Conservation (phyloP, 179 eudicot genomes). For the Vitellaria paradoxa region DNA sequence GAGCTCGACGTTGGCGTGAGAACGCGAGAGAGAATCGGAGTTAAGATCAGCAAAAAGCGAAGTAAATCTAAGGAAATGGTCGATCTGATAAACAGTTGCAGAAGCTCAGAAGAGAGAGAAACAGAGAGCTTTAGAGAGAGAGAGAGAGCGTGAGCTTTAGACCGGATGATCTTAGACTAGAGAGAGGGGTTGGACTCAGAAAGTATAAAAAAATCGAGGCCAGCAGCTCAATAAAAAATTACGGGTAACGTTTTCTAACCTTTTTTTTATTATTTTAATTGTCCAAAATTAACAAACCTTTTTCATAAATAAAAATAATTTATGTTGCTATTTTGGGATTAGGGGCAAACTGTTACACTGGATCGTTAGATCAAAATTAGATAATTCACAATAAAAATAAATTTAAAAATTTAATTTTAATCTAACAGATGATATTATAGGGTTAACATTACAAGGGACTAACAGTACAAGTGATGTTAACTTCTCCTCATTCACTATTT, state of each 20-base stretch:
- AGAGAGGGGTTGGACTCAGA: constrained; percentile 1
- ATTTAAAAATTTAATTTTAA: too few relatives aligned
- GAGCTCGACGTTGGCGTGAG: constrained; percentile 16
- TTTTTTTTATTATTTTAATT: too few relatives aligned
- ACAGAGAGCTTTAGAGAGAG: constrained; percentile 1
- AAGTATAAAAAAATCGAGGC: not conserved
- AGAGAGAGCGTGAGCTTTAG: constrained; percentile 9
- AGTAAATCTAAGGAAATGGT: constrained; percentile 26
- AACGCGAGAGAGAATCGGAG: constrained; percentile 14
- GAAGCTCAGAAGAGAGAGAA: constrained; percentile 26
- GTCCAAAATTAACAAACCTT: too few relatives aligned
- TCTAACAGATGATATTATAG: too few relatives aligned
- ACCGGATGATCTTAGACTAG: not conserved
- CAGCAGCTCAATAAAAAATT: not conserved
- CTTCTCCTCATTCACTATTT: too few relatives aligned
- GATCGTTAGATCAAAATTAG: too few relatives aligned
- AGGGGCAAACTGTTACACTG: too few relatives aligned
- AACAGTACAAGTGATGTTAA: too few relatives aligned
- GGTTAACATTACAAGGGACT: too few relatives aligned
- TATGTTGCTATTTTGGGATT: too few relatives aligned
- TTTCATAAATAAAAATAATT: too few relatives aligned
- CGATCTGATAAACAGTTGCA: constrained; percentile 47
- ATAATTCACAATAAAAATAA: too few relatives aligned
- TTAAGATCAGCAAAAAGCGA: constrained; percentile 24
- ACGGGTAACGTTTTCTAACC: not conserved